Evolutionary conservation across 2,329 filamentous ascomycete species (phyloP), one percentile per base, ranked within the genome.

Genomic region (Trichophaea hybrida): DNA sequence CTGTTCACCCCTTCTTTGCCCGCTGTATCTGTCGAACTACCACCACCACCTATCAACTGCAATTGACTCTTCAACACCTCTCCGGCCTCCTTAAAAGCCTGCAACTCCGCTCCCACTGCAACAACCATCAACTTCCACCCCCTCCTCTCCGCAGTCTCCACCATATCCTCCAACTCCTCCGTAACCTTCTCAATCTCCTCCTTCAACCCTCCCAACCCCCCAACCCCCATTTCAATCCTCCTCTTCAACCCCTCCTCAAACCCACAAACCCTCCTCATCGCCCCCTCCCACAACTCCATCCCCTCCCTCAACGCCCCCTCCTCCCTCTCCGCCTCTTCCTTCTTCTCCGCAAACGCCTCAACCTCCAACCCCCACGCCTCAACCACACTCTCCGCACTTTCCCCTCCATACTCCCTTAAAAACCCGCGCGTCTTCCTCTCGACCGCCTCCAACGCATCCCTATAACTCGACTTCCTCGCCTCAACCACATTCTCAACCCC

Each of bases 81-180:
- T 65, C 78, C 76, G 1, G 82, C 82, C 67, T 83, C 78, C 35
- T 73, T 73, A 61, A 86, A 82, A 1, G 83, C 83, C 60, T 84
- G 82, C 1, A 86, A 69, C 69, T 88, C 86, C 0, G 86, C 86
- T 0, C 85, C 84, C 37, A 91, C 81, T 8, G 85, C 85, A 55
- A 81, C 86, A 4, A 89, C 82, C 15, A 91, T 75, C 13, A 90
- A 73, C 59, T 84, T 89, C 86, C 86, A 91, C 13, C 78, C 76
- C 59, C 79, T 79, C 1, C 75, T 73, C 61, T 85, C 80, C 0
- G 83, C 83, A 1, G 77, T 69, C 1, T 75, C 72, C 32, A 82
- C 68, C 17, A 77, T 76, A 13, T 75, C 71, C 57, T 82, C 76
- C 3, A 91, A 71, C 2, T 77, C 76, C 0, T 68, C 66, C 10